phyloP scores from a whole-genome alignment of 2,329 filamentous ascomycete species.

The Aspergillus udagawae region DNA sequence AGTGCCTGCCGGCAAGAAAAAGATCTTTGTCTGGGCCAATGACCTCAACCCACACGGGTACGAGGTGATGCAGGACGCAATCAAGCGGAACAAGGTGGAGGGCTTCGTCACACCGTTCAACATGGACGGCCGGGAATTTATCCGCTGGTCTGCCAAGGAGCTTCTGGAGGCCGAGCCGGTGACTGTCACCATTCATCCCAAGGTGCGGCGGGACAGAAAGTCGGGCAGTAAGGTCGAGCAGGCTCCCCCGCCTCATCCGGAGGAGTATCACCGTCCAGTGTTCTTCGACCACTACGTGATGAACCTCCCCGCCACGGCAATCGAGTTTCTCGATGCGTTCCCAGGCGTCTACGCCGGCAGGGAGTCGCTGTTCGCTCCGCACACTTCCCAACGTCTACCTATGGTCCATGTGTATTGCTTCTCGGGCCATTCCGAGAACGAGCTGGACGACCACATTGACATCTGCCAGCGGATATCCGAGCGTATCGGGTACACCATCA shows the following conservation, averaged over 20 bases:
- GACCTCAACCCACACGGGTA: constrained; percentile 92
- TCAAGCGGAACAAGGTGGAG: constrained; percentile 73
- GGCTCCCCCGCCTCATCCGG: constrained; percentile 20
- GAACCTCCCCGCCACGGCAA: constrained; percentile 89
- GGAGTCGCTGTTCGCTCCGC: constrained; percentile 61
- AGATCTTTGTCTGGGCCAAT: constrained; percentile 92
- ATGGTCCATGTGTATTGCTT: constrained; percentile 96
- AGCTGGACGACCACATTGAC: constrained; percentile 55
- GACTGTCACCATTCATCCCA: constrained; percentile 51
- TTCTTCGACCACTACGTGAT: constrained; percentile 93
- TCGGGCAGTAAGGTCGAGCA: constrained; percentile 22
- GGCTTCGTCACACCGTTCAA: constrained; percentile 76
- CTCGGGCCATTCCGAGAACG: constrained; percentile 73
- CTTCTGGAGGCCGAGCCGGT: constrained; percentile 48
- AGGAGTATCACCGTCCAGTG: constrained; percentile 49
- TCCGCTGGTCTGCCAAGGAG: constrained; percentile 62
- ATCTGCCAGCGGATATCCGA: constrained; percentile 64
- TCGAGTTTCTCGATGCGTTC: constrained; percentile 75
- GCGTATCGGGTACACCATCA: constrained; percentile 58
- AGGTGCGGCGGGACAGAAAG: constrained; percentile 24
- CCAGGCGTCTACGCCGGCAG: constrained; percentile 74
- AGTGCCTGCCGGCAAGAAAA: constrained; percentile 82
- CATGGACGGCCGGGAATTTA: constrained; percentile 76
- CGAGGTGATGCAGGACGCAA: constrained; percentile 64
- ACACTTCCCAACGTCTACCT: constrained; percentile 62